These are phyloP conservation scores for Actinomortierella wolfii DNA, from an alignment of 371 early-diverging fungal genomes.

Conservation along the genomic window DNA sequence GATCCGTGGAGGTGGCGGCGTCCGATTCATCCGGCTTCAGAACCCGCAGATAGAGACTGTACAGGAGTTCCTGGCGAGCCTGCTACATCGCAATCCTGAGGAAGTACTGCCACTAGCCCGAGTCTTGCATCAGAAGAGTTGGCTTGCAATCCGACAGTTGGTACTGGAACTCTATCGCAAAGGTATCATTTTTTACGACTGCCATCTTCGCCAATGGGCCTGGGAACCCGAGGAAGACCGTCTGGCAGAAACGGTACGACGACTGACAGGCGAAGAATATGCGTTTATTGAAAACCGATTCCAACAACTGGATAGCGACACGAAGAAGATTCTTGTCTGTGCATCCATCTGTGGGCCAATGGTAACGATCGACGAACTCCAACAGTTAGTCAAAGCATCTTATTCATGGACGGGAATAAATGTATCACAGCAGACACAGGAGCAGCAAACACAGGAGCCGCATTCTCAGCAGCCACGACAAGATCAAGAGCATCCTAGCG, in stretches of 20 bases:
- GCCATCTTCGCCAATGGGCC: conserved; percentile 18
- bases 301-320: conserved; percentile 22
- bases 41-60: conserved; percentile 20
- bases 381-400: conserved; percentile 10
- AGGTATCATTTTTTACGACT: conserved; percentile 26
- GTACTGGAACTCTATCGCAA: conserved; percentile 32
- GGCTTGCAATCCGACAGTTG: conserved; percentile 38
- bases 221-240: conserved; percentile 28
- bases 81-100: conserved; percentile 17
- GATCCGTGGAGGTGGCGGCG: conserved; percentile 39
- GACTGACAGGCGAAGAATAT: conserved; percentile 39
- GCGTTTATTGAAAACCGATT: conserved; percentile 24
- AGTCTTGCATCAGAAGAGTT: conserved; percentile 26
- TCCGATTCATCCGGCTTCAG: conserved; percentile 23
- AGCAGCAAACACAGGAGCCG: not conserved
- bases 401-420: conserved; percentile 10
- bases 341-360: conserved; percentile 38
- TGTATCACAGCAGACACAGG: no score
- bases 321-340: conserved; percentile 31
- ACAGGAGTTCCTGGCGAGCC: conserved; percentile 16
- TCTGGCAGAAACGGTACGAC: conserved; percentile 19
- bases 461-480: not conserved
- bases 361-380: conserved; percentile 27
- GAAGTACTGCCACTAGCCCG: conserved; percentile 24
- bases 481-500: not conserved